Base-by-base conservation (phyloP, 768 basidiomycete species). In the Xerocomus potaroensis region DNA sequence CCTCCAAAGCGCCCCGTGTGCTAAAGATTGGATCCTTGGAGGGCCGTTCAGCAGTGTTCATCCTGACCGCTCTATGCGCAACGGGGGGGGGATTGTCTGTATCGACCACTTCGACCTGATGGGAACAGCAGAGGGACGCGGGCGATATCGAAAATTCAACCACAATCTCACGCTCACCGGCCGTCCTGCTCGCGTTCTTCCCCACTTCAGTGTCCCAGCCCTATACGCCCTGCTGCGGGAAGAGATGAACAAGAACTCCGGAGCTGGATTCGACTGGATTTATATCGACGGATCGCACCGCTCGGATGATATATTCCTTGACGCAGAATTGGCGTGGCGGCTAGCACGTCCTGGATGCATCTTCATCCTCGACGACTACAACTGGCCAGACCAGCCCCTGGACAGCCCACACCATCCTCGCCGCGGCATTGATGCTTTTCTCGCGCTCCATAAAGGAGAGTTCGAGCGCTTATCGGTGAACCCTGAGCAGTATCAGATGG, bases 21-120 rank as follows among this genome's bases (percentile, higher is more conserved):
- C 72, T 81, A 12, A 80, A 80, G 57, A 76, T 81, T 14, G 79
- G 80, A 8, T 78, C 76, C 15, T 81, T 78, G 78, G 80, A 81
- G 60, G 80, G 79, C n/a, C 72, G 79, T 30, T 82, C 80, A 0
- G 79, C 77, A 19, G 72, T 78, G 21, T 81, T 78, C 62, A 65
- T 79, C 41, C 63, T 78, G 27, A 69, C 58, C n/a, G 68, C 72
- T 24, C 70, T 81, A 37, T 77, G 76, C 59, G 58, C 60, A 10
- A 46, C 59, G 2, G 62, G 60, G n/a, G 74, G 76, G 2, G 72
- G 73, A 39, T 81, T 15, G 68, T 76, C 30, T 80, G 77, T 54
- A 72, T 81, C 49, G 80, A 81, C 56, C 80, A 80, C 50, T 79
- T 81, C 53, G 80, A 81, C 48, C 69, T 81, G 32, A 65, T 76